Base-by-base conservation (phyloP, 176 grass and related monocot species). In the Bromus sterilis region DNA sequence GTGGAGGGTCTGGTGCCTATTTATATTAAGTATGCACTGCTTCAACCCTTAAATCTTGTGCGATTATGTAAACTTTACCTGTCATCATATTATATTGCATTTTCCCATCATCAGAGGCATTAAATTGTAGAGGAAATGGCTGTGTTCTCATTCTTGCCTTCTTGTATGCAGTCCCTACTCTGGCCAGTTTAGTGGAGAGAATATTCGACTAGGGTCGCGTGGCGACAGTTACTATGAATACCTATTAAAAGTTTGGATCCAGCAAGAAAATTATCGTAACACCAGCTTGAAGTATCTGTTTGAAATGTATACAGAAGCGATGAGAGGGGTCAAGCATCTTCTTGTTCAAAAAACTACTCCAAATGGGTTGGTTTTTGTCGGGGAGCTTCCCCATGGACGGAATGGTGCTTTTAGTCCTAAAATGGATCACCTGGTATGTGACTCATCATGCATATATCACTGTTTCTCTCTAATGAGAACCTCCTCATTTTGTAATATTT, bases 141-240 rank as follows among this genome's bases (percentile, higher is more conserved):
- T 16, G 48, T 82, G 10, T 32, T 78, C 44, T 83, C 41, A 68
- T 86, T 84, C 18, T 84, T 78, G 8, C 21, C 30, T 83, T 89
- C 77, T 80, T 81, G 24, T 78, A 66, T 79, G 80, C 90, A 98
- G 95, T 72, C 95, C 95, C 56, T 71, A 80, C 34, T 91, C 95
- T 68, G 92, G 95, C 88, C 92, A 95, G 65, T 98, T 95, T 82
- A 89, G 75, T 39, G 95, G 95, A 84, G 90, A 98, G 74, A 95
- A 98, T 80, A 98, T 98, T 75, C 84, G 95, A 34, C 86, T 98
- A 68, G 95, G 95, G 81, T 98, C 95, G 65, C 92, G 92, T 75
- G 95, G 95, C 86, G 95, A 98, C 79, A 98, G 95, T 85, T 98
- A 98, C 62, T 98, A 98, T 84, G 96, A 98, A 56, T 98, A 98